These are phyloP conservation scores for Trebouxia gelatinosa DNA, from an alignment of 163 green algal genomes.

Conservation along the genomic window DNA sequence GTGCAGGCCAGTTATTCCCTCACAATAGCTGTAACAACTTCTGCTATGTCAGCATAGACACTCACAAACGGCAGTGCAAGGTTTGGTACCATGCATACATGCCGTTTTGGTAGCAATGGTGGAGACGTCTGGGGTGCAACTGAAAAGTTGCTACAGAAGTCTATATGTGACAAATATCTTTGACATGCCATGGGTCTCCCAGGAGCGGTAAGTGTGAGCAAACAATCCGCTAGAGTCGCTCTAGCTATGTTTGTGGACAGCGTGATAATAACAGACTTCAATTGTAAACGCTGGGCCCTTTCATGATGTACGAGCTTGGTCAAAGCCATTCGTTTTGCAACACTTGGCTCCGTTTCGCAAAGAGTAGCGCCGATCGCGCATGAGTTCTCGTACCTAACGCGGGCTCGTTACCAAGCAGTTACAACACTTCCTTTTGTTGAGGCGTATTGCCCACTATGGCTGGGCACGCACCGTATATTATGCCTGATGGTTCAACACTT, in stretches of 20 bases:
- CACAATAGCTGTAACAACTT: conserved; percentile 13
- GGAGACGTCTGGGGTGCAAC: too few relatives aligned
- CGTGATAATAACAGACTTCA: not conserved
- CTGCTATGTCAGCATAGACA: conserved; percentile 20
- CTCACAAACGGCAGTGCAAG: conserved; percentile 10
- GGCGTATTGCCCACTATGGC: conserved; percentile 7
- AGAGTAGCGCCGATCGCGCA: not conserved
- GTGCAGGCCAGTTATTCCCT: conserved; percentile 8
- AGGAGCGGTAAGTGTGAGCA: not conserved
- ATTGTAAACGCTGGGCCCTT: not conserved
- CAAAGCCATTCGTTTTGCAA: not conserved
- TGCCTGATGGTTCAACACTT: conserved; percentile 20
- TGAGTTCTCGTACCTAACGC: too few relatives aligned
- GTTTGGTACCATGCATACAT: not conserved
- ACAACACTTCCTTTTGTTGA: too few relatives aligned
- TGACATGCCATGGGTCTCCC: not conserved
- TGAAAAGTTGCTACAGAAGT: not conserved
- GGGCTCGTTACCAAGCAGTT: too few relatives aligned
- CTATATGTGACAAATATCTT: not conserved
- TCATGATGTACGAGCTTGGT: not conserved
- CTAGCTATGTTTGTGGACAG: not conserved
- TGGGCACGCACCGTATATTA: conserved; percentile 22
- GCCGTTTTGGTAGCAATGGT: conserved; percentile 1
- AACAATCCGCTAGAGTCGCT: not conserved
- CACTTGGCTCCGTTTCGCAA: not conserved